Evolutionary conservation across 768 basidiomycete species (phyloP), one percentile per base, ranked within the genome.

Genomic region (Mycena olivaceomarginata): DNA sequence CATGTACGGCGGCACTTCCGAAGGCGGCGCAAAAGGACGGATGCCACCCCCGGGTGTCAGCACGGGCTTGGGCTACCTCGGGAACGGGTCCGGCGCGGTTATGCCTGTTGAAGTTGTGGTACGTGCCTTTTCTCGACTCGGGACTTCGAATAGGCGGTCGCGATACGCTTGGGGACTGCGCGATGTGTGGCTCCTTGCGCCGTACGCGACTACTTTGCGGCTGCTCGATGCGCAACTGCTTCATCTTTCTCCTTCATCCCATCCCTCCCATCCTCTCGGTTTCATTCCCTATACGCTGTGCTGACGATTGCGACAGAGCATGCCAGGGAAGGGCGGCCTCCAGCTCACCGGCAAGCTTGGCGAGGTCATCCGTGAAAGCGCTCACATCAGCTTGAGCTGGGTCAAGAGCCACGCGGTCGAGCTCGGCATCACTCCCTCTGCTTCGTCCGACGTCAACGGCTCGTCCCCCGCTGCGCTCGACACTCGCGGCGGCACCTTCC

Each of bases 101-200:
- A 98, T 99, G 97, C 98, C 98, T 22, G 93, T 99, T 40, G 98
- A 99, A 87, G 97, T 95, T 51, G 95, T 95, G 81, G 97, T 97
- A 76, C 81, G 93, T 90, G 20, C 9, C 45, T 64, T 53, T 16
- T 45, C 41, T 78, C 2, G 25, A 25, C 25, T 25, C 2, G 25
- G 25, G 25, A 25, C 25, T 25, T 25, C 1, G 25, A 25, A 25
- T 25, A 25, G 25, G 25, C 25, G 25, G 25, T 25, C 25, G 25
- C 25, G 25, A 25, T 25, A 25, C 25, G 25, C 25, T 25, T 25
- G 25, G 25, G 25, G 25, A 25, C 25, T 25, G 25, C 25, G 25
- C 25, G 25, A 25, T 25, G 25, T 25, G 25, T 25, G 25, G 25
- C 25, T 25, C 25, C 25, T 25, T 25, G 25, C 25, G 25, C 25